Evolutionary conservation across 805 yeast species (phyloP).

Genomic region (Jamesozyma jinghongensis): DNA sequence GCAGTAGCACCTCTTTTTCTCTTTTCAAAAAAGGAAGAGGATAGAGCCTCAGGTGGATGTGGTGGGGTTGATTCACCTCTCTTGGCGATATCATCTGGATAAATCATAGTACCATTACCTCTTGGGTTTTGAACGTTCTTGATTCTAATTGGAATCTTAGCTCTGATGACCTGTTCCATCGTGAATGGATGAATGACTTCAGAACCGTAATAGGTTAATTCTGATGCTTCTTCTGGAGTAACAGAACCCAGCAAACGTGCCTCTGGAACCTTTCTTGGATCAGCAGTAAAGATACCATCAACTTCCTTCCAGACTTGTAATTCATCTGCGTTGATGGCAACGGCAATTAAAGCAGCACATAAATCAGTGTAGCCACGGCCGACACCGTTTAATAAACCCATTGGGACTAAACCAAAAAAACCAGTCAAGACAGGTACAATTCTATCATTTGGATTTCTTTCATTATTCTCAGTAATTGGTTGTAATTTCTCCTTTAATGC

Average conservation of each 20-base stretch:
- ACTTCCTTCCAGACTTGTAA: constrained; percentile 98
- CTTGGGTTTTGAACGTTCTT: constrained; percentile 90
- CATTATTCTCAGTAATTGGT: constrained; percentile 25
- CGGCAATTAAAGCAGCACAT: constrained; percentile 95
- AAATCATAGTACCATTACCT: constrained; percentile 91
- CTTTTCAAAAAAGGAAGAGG: constrained; percentile 33
- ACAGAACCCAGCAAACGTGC: constrained; percentile 81
- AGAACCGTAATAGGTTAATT: constrained; percentile 92
- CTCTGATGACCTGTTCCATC: constrained; percentile 96
- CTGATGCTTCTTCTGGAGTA: constrained; percentile 98
- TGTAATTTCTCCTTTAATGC: constrained; percentile 43
- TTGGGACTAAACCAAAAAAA: constrained; percentile 92
- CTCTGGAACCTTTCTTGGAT: constrained; percentile 87
- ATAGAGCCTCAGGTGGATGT: constrained; percentile 77
- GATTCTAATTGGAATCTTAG: constrained; percentile 92
- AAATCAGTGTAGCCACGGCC: constrained; percentile 97
- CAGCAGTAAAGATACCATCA: constrained; percentile 97
- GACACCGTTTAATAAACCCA: constrained; percentile 84
- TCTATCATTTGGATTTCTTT: constrained; percentile 21
- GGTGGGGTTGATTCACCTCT: constrained; percentile 89
- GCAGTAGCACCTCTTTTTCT: constrained; percentile 79
- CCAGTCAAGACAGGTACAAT: constrained; percentile 90
- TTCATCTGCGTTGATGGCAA: constrained; percentile 86
- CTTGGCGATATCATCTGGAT: constrained; percentile 80
- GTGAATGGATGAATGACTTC: constrained; percentile 99